Evolutionary conservation across 257 asterid species (phyloP).

Genomic region (Anisodus tanguticus): DNA sequence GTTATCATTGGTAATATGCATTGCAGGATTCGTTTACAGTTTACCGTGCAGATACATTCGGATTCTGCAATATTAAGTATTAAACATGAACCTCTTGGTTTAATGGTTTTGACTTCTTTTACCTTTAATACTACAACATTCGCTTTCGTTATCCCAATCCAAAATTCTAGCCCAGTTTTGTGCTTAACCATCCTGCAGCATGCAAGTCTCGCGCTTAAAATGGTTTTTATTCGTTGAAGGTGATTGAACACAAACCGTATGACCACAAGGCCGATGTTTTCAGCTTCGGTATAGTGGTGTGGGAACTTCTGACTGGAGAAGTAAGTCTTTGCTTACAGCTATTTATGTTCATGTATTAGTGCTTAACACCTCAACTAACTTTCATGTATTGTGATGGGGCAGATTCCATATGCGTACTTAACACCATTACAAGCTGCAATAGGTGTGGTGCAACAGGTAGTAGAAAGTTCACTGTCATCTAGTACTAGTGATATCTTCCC

Average conservation of each 20-base stretch:
- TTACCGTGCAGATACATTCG: not conserved
- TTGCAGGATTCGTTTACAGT: not conserved
- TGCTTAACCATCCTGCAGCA: conserved; percentile 21
- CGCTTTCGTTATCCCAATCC: not conserved
- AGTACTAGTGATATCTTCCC: conserved; percentile 4
- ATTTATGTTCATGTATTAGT: not conserved
- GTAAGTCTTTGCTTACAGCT: conserved; percentile 36
- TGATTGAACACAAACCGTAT: conserved; percentile 56
- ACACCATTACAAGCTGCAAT: conserved; percentile 63
- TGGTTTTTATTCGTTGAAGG: conserved; percentile 38
- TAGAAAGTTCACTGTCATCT: not conserved
- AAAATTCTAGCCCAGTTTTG: not conserved
- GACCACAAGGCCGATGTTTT: conserved; percentile 58
- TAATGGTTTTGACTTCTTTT: not conserved
- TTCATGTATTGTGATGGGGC: conserved; percentile 26
- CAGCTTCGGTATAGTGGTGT: conserved; percentile 52
- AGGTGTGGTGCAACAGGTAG: conserved; percentile 58
- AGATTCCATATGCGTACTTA: conserved; percentile 57
- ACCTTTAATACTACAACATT: not conserved
- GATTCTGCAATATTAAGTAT: conserved; percentile 26
- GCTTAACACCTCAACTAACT: conserved; percentile 15
- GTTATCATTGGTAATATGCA: conserved; percentile 1
- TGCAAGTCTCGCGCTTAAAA: conserved; percentile 2
- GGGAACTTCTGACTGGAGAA: conserved; percentile 62
- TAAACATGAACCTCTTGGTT: not conserved